Evolutionary conservation across 1,284 basidiomycete species (phyloP), one percentile per base, ranked within the genome.

Genomic region (Porodaedalea pini): DNA sequence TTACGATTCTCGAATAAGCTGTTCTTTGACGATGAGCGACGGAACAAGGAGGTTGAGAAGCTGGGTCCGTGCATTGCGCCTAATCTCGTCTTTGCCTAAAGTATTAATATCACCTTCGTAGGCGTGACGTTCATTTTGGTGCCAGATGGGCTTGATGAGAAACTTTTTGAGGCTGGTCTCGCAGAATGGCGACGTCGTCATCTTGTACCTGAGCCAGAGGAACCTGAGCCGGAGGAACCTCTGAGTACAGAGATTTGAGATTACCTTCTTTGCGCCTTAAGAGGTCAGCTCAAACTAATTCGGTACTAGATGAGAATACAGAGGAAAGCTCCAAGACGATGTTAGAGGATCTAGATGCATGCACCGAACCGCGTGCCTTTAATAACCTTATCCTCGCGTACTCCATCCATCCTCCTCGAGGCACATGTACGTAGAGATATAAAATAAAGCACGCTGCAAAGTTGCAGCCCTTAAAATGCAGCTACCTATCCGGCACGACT

Each of bases 1-100:
- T 56, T 27, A 32, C 19, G 36, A 29, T 56, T 51, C 34, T 7
- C 32, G 37, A 56, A 59, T 37, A 51, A 88, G 90, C 75, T 94
- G 2, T 93, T 93, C 71, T 94, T 89, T 61, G 90, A 93, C 61
- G 91, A 94, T 64, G 91, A 94, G 67, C 68, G 67, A 55, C 77
- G 90, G 31, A 93, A 94, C 65, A 77, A 75, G 27, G 90, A 93
- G 62, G 89, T 92, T 0, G 86, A 91, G 67, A 76, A 73, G 32
- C 71, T 92, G 4, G 88, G 88, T 80, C 55, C 27, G 25, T 23
- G 72, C 66, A 3, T 17, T 5, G 17, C 3, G 17, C n/a, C 5
- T 4, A 39, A 57, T 62, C 45, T 62, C 56, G 56, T 59, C 48
- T 7, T 59, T 60, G n/a, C n/a, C n/a, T n/a, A n/a, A n/a, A 43